Evolutionary conservation across 306 rosid genomes (phyloP).

Genomic region (Neltuma alba): DNA sequence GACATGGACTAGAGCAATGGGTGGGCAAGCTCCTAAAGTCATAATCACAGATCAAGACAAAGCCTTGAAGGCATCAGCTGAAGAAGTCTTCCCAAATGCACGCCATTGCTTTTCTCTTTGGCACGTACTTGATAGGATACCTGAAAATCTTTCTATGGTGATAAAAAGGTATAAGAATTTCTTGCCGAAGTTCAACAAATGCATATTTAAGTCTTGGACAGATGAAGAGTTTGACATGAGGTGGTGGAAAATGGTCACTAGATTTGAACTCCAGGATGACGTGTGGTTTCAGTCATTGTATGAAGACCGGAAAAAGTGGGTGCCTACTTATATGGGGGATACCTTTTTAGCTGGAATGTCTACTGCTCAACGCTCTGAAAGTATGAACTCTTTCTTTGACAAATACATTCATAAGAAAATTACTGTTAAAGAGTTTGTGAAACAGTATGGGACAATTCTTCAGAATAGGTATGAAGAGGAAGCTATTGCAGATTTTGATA

Average conservation of each 20-base stretch:
- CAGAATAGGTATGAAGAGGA: conserved; percentile 90
- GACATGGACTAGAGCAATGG: conserved; percentile 96
- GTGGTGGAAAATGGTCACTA: conserved; percentile 88
- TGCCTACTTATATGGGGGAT: conserved; percentile 75
- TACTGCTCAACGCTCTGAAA: conserved; percentile 77
- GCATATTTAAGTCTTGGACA: conserved; percentile 83
- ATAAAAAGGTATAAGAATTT: conserved; percentile 69
- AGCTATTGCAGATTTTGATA: conserved; percentile 90
- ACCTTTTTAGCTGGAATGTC: conserved; percentile 86
- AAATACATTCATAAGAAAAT: conserved; percentile 87
- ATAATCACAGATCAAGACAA: conserved; percentile 84
- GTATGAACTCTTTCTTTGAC: conserved; percentile 89
- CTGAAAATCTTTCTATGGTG: conserved; percentile 72
- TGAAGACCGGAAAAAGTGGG: conserved; percentile 88
- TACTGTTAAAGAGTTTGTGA: conserved; percentile 81
- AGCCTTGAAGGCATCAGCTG: conserved; percentile 70
- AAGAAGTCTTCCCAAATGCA: conserved; percentile 76
- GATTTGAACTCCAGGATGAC: conserved; percentile 83
- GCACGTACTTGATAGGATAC: conserved; percentile 76
- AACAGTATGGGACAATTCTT: conserved; percentile 79
- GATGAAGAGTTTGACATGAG: conserved; percentile 88
- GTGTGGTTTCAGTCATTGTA: conserved; percentile 70
- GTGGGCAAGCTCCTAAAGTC: conserved; percentile 77
- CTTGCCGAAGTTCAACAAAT: conserved; percentile 69
- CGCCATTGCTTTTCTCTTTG: conserved; percentile 86